Percentiles rank a stretch among this genome's conserved stretches.
These are phyloP conservation scores for Hypoxylon rubiginosum DNA, from an alignment of 2,329 filamentous ascomycete genomes.

Conservation along the genomic window DNA sequence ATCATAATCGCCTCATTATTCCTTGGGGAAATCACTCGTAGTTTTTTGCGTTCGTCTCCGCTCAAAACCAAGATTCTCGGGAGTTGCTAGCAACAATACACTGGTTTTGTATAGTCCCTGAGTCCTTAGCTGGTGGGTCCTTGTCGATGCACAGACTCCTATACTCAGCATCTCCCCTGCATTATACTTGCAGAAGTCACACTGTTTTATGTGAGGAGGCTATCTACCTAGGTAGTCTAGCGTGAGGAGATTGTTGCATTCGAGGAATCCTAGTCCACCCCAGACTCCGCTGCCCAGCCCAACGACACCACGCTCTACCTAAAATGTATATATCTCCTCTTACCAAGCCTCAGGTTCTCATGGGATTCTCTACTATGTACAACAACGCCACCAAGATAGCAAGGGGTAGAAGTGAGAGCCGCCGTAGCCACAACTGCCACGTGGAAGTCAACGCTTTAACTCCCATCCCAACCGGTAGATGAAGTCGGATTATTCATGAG, in stretches of 20 bases:
- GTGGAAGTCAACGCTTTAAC: not conserved
- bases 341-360: not conserved
- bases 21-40: not conserved
- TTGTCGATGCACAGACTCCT: not conserved
- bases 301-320: not conserved
- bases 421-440: not conserved
- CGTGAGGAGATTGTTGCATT: conserved; percentile 28
- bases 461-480: not conserved
- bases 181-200: conserved; percentile 11
- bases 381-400: not conserved
- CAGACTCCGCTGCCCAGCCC: not conserved
- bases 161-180: conserved; percentile 9
- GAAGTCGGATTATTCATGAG: not conserved
- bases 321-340: not conserved
- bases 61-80: not conserved
- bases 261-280: conserved; percentile 10
- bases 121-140: conserved; percentile 7
- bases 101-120: not conserved
- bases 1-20: not conserved
- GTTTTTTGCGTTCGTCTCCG: not conserved
- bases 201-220: conserved; percentile 13
- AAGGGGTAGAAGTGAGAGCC: not conserved
- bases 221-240: conserved; percentile 28
- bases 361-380: not conserved
- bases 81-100: not conserved